Percentiles rank a stretch among this genome's conserved stretches.
Evolutionary conservation across 164 flowering plant species (phyloP).

Genomic region (Umbellularia californica): DNA sequence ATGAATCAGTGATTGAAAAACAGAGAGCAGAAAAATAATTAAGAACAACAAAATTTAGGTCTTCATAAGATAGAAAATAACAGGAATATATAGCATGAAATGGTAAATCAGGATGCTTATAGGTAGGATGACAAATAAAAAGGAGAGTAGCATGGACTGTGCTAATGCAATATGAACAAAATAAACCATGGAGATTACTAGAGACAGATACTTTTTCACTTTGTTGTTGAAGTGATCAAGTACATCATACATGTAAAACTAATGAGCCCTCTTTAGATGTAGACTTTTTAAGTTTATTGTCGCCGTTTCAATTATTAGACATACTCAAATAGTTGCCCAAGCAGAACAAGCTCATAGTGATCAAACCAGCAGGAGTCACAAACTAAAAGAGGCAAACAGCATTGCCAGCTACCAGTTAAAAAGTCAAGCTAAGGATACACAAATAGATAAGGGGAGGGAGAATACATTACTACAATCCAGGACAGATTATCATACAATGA

Average conservation of each 20-base stretch:
- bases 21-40: neutral
- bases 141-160: neutral
- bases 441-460: too few species aligned
- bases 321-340: too few species aligned
- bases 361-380: too few species aligned
- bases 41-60: neutral
- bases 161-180: neutral
- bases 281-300: too few species aligned
- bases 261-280: too few species aligned
- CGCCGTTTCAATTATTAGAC: too few species aligned
- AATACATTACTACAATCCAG: too few species aligned
- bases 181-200: neutral
- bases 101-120: neutral
- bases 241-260: neutral
- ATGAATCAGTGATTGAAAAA: neutral
- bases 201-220: neutral
- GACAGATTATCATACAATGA: too few species aligned
- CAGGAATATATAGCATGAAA: neutral
- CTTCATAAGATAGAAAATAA: neutral
- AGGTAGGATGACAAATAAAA: neutral
- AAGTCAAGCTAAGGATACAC: too few species aligned
- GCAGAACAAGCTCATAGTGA: too few species aligned
- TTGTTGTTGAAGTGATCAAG: neutral
- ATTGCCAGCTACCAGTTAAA: too few species aligned
- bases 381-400: too few species aligned